These are phyloP conservation scores for Hericium alpestre DNA, from an alignment of 768 basidiomycete species.

Conservation along the genomic window DNA sequence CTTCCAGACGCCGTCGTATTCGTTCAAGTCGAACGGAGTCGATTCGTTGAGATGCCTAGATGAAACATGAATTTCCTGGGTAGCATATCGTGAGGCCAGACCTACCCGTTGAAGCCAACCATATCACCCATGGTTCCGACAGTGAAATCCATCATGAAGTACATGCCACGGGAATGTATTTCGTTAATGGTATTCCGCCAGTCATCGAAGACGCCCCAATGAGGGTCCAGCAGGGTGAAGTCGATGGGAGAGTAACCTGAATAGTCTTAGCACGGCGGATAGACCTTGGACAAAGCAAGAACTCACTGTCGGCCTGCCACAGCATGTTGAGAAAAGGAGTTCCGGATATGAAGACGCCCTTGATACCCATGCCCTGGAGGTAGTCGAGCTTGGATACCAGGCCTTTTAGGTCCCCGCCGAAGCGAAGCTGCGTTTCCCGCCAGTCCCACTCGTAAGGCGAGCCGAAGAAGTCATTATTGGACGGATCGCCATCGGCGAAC, in stretches of 20 bases:
- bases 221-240: conserved; percentile 83
- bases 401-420: conserved; percentile 82
- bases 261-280: background rate
- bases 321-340: conserved; percentile 91
- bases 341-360: conserved; percentile 82
- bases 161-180: conserved; percentile 78
- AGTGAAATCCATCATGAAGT: conserved; percentile 88
- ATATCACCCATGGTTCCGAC: conserved; percentile 88
- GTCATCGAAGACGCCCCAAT: conserved; percentile 78
- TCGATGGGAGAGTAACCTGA: conserved; percentile 89
- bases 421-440: conserved; percentile 81
- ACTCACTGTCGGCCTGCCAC: conserved; percentile 94
- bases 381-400: conserved; percentile 72
- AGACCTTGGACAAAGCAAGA: background rate
- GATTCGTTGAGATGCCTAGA: conserved; percentile 39
- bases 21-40: conserved; percentile 67
- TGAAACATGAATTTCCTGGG: conserved; percentile 6
- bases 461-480: conserved; percentile 83
- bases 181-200: conserved; percentile 70
- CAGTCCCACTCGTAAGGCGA: conserved; percentile 76
- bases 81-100: background rate
- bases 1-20: conserved; percentile 71
- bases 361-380: conserved; percentile 79
- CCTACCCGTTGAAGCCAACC: conserved; percentile 75
- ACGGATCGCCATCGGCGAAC: conserved; percentile 86